A percentile compares a stretch with the other conserved stretches of the same genome.
Conservation (phyloP, 345 rosid genomes). For the Moricandia moricandioides region DNA sequence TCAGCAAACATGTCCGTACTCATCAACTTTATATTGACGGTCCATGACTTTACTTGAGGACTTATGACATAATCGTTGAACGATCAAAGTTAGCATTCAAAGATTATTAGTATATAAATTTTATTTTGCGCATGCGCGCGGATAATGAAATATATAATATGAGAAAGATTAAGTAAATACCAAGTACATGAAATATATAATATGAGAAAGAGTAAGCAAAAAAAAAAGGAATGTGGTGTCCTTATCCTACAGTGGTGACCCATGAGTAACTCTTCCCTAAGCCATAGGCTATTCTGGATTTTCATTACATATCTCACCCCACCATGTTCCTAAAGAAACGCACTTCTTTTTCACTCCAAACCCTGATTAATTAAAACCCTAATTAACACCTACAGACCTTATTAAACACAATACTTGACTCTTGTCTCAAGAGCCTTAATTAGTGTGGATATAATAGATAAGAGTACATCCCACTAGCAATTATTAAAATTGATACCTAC, state of each 20-base stretch:
- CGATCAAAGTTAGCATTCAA: too few relatives aligned
- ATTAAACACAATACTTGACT: conserved; percentile 17
- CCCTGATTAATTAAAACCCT: conserved; percentile 22
- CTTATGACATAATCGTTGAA: too few relatives aligned
- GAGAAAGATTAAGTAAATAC: not conserved
- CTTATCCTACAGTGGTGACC: conserved; percentile 33
- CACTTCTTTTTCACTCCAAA: conserved; percentile 44
- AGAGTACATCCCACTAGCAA: conserved; percentile 15
- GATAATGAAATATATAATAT: not conserved
- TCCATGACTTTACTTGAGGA: too few relatives aligned
- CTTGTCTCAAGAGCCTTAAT: conserved; percentile 20
- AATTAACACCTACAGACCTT: conserved; percentile 6
- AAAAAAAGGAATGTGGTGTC: conserved; percentile 24
- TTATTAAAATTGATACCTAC: conserved; percentile 14
- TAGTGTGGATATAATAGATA: conserved; percentile 17
- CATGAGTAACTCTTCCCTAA: conserved; percentile 35
- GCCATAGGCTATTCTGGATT: conserved; percentile 34
- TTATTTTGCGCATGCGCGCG: too few relatives aligned
- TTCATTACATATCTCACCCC: conserved; percentile 36
- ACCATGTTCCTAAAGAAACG: conserved; percentile 29
- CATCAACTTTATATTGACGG: too few relatives aligned
- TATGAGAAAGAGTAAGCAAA: not conserved
- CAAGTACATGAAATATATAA: not conserved
- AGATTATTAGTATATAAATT: too few relatives aligned
- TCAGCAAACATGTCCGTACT: too few relatives aligned